Evolutionary conservation across 306 rosid species (phyloP), one percentile per base, ranked within the genome.

Genomic region (Corylus avellana): DNA sequence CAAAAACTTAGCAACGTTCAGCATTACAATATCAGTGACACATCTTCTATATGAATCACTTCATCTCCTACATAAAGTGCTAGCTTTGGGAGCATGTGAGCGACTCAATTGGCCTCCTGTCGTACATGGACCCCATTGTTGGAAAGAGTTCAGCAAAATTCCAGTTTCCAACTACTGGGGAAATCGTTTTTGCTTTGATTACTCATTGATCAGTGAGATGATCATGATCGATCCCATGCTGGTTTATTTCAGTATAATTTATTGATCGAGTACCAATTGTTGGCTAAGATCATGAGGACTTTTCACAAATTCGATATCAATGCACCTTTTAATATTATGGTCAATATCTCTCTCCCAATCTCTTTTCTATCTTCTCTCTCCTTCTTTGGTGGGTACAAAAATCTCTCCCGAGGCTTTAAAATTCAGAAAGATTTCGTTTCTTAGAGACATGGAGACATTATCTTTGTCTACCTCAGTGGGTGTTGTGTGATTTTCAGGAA

Each of bases 401-500:
- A 53, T 7, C 74, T 7, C 74, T 25, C 49, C 67, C 68, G 57
- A 35, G 39, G 64, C 79, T 55, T 79, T 83, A 70, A 76, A 78
- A 71, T 78, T 68, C 49, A 49, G 68, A 77, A 6, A 75, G 51
- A 62, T 70, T 50, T 49, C 71, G 50, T 46, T 29, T 79, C 68
- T 44, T 51, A 8, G 66, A 80, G 79, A 75, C 72, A 17, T 37
- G 49, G 74, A 78, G 81, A 70, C 78, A 61, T 73, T 81, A 84
- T 89, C 88, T 81, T 80, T 88, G 87, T 82, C 85, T 80, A 76
- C 85, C 88, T 85, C 84, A 80, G 70, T 47, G 58, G 68, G 70
- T 78, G 76, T 55, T 32, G 32, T 57, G 82, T 75, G 70, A 79
- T 78, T 79, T 77, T 76, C 32, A 49, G 48, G 50, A 76, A 84